phyloP scores from a whole-genome alignment of 768 basidiomycete genomes.

The Phylloporus arenicola region DNA sequence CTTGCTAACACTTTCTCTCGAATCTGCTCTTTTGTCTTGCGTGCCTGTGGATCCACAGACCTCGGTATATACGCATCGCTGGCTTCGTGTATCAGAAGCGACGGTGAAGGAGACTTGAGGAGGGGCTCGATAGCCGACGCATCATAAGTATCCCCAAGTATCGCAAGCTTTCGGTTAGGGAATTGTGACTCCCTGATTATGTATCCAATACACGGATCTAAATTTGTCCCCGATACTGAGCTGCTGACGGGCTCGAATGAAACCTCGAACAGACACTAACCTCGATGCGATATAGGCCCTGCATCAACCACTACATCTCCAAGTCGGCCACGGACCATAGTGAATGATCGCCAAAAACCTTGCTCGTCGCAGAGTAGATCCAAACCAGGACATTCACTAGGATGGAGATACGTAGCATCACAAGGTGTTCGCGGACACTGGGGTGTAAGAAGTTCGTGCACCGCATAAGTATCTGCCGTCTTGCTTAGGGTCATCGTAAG shows the following conservation, averaged over 20 bases:
- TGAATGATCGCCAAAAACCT: constrained; percentile 64
- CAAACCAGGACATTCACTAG: constrained; percentile 57
- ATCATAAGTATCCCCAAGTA: constrained; percentile 77
- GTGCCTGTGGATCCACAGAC: constrained; percentile 46
- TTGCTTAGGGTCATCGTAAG: constrained; percentile 62
- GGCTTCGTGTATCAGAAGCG: constrained; percentile 81
- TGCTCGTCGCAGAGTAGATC: constrained; percentile 51
- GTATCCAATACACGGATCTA: constrained; percentile 79
- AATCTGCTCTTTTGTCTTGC: constrained; percentile 38
- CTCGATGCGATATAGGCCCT: constrained; percentile 71
- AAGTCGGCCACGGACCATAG: constrained; percentile 33
- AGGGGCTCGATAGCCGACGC: constrained; percentile 55
- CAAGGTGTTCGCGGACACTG: constrained; percentile 54
- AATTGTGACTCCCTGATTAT: constrained; percentile 54
- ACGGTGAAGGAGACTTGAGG: constrained; percentile 42
- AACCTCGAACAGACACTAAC: constrained; percentile 33
- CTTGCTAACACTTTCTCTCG: constrained; percentile 49
- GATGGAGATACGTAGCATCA: constrained; percentile 44
- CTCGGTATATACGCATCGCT: constrained; percentile 69
- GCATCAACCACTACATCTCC: constrained; percentile 59
- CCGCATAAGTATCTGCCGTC: constrained; percentile 58
- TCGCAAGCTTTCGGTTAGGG: constrained; percentile 57
- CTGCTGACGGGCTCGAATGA: not conserved
- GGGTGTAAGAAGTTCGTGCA: constrained; percentile 68
- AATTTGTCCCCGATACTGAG: not conserved